Conservation (phyloP, 495 filamentous ascomycete species). For the Aspergillus asperescens region DNA sequence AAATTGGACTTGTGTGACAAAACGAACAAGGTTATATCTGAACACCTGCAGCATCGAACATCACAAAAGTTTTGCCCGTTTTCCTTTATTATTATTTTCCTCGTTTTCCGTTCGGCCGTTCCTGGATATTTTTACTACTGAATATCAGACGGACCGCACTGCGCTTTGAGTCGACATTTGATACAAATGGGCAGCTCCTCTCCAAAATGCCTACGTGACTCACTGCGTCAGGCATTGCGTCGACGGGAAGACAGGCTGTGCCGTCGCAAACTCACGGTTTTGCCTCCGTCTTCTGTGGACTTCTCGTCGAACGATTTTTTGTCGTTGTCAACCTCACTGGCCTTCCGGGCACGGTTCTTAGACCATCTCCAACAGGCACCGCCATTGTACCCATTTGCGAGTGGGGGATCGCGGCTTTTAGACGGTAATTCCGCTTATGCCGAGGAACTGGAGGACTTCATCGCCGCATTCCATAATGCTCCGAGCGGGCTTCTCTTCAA, state of each 20-base stretch:
- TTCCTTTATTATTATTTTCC: not conserved
- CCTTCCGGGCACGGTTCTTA: constrained; percentile 28
- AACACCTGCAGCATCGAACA: not conserved
- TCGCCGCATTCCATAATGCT: constrained; percentile 64
- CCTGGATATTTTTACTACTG: too few species aligned
- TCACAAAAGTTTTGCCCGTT: not conserved
- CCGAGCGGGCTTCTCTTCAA: constrained; percentile 65
- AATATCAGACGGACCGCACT: too few species aligned
- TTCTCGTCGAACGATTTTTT: constrained; percentile 48
- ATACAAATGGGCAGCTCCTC: constrained; percentile 5
- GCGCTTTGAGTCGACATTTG: not conserved
- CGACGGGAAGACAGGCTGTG: constrained; percentile 39
- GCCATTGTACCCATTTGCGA: constrained; percentile 33
- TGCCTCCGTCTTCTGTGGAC: constrained; percentile 32
- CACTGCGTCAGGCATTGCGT: constrained; percentile 35
- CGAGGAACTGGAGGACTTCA: constrained; percentile 56
- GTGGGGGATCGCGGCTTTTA: constrained; percentile 40
- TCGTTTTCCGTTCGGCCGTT: not conserved
- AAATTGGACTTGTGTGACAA: too few species aligned
- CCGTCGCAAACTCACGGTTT: constrained; percentile 41
- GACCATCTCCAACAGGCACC: constrained; percentile 29
- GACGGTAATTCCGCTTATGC: constrained; percentile 65
- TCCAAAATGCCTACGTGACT: constrained; percentile 27
- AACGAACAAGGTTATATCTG: too few species aligned
- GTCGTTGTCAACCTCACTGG: constrained; percentile 35